phyloP scores from a whole-genome alignment of 768 basidiomycete genomes.

The Serendipita sp. region DNA sequence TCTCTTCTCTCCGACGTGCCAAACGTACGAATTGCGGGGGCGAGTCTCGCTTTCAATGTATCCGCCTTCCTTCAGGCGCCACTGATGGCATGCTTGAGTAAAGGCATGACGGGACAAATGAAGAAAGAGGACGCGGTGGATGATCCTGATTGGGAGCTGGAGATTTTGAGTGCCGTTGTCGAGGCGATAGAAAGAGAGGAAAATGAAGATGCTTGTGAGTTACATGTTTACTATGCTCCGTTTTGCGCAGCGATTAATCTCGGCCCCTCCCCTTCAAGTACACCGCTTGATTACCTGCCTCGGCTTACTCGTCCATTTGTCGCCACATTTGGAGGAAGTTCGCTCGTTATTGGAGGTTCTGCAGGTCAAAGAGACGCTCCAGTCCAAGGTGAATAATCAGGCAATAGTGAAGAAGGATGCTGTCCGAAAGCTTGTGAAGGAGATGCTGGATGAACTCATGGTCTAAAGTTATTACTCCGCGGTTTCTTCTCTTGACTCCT shows the following conservation, averaged over 20 bases:
- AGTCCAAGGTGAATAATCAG: conserved; percentile 36
- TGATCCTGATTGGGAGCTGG: conserved; percentile 69
- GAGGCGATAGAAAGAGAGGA: conserved; percentile 60
- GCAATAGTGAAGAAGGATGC: conserved; percentile 48
- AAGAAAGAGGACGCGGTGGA: conserved; percentile 21
- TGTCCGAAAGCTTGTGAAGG: conserved; percentile 44
- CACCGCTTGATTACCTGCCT: conserved; percentile 71
- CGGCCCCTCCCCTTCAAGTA: conserved; percentile 29
- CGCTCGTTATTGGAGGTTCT: conserved; percentile 53
- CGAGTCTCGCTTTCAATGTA: conserved; percentile 67
- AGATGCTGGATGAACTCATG: conserved; percentile 36
- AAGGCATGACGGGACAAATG: conserved; percentile 13
- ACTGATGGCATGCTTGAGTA: conserved; percentile 30
- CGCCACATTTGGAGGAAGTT: conserved; percentile 47
- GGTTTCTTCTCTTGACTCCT: too few relatives aligned
- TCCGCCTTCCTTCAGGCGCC: conserved; percentile 49
- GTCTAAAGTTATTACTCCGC: too few relatives aligned
- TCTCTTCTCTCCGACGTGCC: background rate
- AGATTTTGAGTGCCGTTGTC: conserved; percentile 67
- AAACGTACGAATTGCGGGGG: conserved; percentile 31
- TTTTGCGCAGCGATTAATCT: too few relatives aligned
- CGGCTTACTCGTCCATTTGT: conserved; percentile 58
- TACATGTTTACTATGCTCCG: too few relatives aligned
- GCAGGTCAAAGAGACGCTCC: conserved; percentile 39
- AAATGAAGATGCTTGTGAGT: conserved; percentile 70